A percentile compares a stretch with the other conserved stretches of the same genome.
Conservation (phyloP, 345 rosid genomes). For the Lepidium didymum region DNA sequence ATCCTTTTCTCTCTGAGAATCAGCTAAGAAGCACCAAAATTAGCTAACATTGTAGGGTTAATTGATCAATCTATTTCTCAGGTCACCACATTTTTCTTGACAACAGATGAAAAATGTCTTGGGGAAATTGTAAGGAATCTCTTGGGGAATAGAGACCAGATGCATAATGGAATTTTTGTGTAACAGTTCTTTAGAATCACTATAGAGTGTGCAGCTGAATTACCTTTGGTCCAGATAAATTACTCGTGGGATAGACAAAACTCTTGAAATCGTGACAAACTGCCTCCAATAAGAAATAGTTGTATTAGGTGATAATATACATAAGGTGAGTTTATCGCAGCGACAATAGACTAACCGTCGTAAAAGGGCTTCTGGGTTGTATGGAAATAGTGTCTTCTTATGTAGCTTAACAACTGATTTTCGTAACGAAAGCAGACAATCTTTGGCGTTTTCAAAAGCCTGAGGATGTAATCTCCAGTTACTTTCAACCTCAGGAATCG, state of each 20-base stretch:
- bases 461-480: constrained; percentile 13
- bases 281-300: constrained; percentile 18
- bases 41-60: neutral
- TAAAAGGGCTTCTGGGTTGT: constrained; percentile 71
- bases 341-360: constrained; percentile 37
- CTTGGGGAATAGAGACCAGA: neutral
- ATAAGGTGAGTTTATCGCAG: neutral
- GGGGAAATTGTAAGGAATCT: neutral
- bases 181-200: neutral
- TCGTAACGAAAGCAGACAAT: constrained; percentile 75
- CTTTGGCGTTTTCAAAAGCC: constrained; percentile 44
- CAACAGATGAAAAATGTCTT: neutral
- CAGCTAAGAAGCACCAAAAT: neutral
- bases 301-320: neutral
- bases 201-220: neutral
- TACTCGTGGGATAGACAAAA: constrained; percentile 33
- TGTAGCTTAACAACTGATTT: constrained; percentile 55
- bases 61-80: neutral
- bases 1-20: constrained; percentile 23
- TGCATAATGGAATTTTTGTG: neutral
- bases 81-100: neutral
- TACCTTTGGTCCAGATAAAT: constrained; percentile 11
- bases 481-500: constrained; percentile 10
- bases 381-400: constrained; percentile 62
- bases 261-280: constrained; percentile 48